Evolutionary conservation across 2,329 filamentous ascomycete genomes (phyloP), one percentile per base, ranked within the genome.

Genomic region (Sporothrix brasiliensis): DNA sequence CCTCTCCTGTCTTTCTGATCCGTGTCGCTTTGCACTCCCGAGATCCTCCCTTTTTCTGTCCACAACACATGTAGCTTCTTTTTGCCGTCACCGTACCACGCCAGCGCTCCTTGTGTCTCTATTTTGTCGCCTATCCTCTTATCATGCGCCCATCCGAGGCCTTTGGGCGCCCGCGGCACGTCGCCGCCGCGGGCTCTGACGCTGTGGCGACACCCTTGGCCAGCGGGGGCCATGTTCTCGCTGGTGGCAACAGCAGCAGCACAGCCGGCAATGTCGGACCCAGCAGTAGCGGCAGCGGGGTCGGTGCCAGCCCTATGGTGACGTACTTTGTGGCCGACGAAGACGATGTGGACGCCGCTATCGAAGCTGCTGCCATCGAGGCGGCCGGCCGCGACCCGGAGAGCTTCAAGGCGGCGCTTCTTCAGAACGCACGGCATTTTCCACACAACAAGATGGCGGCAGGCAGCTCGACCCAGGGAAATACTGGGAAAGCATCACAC

Each of bases 321-420:
- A 85, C 83, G 58, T 86, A 84, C 73, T 82, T 85, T 71, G 75
- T 86, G 53, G 80, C 84, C 72, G 82, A 84, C 71, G 84, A 86
- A 75, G 80, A 81, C 67, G 79, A 80, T 5, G 76, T 86, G 70
- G 82, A 83, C 72, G 77, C 80, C 13, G 79, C 80, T 60, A 75
- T 80, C 19, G 70, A 70, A 77, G 61, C 61, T 71, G 77, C 80
- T 10, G 79, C 80, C 56, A 75, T 80, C 19, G 70, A 70, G 78
- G 60, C 77, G 76, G 27, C 75, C 77, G 58, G 61, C 52, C 73
- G 44, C 58, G 60, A 74, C 76, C 61, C 73, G 75, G 77, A 71
- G 80, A 81, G 58, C 70, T 77, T 50, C 74, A 77, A 39, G 82
- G 79, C 72, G 72, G 72, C 68, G 74, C 71, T 73, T 5, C 69